These are phyloP conservation scores for Aspergillus sp. DNA, from an alignment of 2,329 filamentous ascomycete genomes.

Conservation along the genomic window DNA sequence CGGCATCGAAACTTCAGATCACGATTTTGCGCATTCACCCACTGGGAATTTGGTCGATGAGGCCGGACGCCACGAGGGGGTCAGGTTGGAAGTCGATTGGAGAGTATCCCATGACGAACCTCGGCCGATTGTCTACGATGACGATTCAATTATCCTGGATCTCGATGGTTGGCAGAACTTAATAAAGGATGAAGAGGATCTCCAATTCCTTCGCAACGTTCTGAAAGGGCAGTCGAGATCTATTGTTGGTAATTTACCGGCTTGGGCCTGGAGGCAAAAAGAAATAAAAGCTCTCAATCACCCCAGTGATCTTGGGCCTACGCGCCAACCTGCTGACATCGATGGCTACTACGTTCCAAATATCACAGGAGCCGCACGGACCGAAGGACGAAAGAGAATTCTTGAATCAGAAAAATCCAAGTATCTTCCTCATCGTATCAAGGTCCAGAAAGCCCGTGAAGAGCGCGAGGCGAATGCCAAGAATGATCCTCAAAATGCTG, in stretches of 20 bases:
- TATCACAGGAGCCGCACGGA: constrained; percentile 78
- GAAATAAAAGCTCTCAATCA: constrained; percentile 69
- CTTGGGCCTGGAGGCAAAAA: constrained; percentile 72
- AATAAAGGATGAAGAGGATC: constrained; percentile 68
- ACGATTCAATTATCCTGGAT: constrained; percentile 63
- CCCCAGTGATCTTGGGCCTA: constrained; percentile 55
- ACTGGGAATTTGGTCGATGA: constrained; percentile 26
- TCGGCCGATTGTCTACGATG: constrained; percentile 65
- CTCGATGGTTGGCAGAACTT: constrained; percentile 69
- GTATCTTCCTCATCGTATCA: constrained; percentile 95
- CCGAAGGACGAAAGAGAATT: constrained; percentile 93
- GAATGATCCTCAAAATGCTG: constrained; percentile 64
- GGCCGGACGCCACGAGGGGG: constrained; percentile 34
- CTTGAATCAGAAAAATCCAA: constrained; percentile 97
- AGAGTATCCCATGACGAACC: constrained; percentile 60
- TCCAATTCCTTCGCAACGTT: constrained; percentile 55
- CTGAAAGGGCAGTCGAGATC: constrained; percentile 49
- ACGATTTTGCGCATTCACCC: constrained; percentile 11
- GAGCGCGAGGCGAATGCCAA: constrained; percentile 74
- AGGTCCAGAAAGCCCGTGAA: constrained; percentile 86
- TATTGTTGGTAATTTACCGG: constrained; percentile 56
- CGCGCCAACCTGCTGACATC: constrained; percentile 55
- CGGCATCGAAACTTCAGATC: constrained; percentile 16
- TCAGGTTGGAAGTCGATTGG: constrained; percentile 57
- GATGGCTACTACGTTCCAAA: constrained; percentile 81